Conservation (phyloP, 164 flowering plant species). For the Magnolia kwangsiensis region DNA sequence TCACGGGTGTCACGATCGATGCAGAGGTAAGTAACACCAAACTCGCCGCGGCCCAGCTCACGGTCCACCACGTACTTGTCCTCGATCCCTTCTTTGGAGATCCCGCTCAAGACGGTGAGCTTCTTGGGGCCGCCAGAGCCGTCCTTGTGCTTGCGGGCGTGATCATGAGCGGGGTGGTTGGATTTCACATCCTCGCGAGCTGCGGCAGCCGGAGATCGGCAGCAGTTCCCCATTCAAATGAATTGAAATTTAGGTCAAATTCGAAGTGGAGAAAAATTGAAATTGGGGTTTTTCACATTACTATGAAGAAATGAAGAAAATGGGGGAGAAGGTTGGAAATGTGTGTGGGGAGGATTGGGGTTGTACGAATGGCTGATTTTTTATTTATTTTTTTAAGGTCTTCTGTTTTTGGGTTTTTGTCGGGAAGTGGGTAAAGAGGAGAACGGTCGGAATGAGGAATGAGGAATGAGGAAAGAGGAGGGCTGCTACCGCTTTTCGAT, state of each 20-base stretch:
- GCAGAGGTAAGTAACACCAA: slow-evolving; percentile 84
- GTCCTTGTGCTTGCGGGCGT: not conserved
- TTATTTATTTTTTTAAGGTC: too few relatives aligned
- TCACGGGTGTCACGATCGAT: slow-evolving; percentile 59
- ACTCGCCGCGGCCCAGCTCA: slow-evolving; percentile 89
- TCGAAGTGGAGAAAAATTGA: not conserved
- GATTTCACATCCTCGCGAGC: slow-evolving; percentile 23
- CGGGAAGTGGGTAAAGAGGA: not conserved
- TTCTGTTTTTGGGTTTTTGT: not conserved
- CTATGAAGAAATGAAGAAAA: not conserved
- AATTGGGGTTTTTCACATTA: not conserved
- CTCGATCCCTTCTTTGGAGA: slow-evolving; percentile 58
- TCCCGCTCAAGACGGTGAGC: slow-evolving; percentile 18
- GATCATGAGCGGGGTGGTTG: slow-evolving; percentile 5
- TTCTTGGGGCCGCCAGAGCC: slow-evolving; percentile 6
- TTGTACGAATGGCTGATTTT: not conserved
- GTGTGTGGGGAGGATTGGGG: not conserved
- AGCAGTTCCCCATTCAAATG: slow-evolving; percentile 20
- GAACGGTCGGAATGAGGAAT: not conserved
- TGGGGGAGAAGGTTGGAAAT: not conserved
- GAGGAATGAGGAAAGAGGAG: not conserved
- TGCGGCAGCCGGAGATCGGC: slow-evolving; percentile 24
- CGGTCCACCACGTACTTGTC: slow-evolving; percentile 69
- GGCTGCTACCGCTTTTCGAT: not conserved
- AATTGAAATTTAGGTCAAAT: not conserved